Evolutionary conservation across 2,329 filamentous ascomycete genomes (phyloP).

Genomic region (Bertia moriformis): DNA sequence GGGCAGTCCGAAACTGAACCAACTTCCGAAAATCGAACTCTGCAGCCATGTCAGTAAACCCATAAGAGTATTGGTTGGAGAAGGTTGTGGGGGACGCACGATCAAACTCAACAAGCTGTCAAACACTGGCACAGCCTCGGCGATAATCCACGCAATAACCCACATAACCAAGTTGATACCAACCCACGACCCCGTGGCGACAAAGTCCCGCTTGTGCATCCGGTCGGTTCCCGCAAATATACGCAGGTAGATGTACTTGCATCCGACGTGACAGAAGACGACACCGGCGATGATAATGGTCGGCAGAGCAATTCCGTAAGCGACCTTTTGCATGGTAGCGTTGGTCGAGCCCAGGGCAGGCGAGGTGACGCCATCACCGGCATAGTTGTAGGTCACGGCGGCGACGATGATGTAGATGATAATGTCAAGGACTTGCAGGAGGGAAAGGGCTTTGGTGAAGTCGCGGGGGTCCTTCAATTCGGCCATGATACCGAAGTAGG

Average conservation of each 20-base stretch:
- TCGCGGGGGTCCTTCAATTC: constrained; percentile 38
- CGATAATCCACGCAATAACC: constrained; percentile 39
- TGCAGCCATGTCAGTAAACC: constrained; percentile 6
- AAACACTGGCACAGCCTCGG: constrained; percentile 41
- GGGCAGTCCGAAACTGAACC: constrained; percentile 24
- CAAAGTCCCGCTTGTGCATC: constrained; percentile 20
- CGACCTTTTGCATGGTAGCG: constrained; percentile 32
- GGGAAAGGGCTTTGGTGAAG: constrained; percentile 25
- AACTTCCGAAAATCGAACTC: constrained; percentile 33
- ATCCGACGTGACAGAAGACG: constrained; percentile 25
- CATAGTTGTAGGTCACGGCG: constrained; percentile 41
- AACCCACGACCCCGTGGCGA: constrained; percentile 32
- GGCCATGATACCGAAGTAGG: constrained; percentile 42
- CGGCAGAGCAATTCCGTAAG: constrained; percentile 40
- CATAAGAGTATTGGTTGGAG: not conserved
- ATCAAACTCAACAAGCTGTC: constrained; percentile 37
- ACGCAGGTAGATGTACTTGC: constrained; percentile 38
- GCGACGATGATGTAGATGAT: constrained; percentile 38
- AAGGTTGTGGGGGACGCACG: constrained; percentile 12
- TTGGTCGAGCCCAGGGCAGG: constrained; percentile 40
- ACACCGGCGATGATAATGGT: constrained; percentile 18
- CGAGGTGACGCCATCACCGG: constrained; percentile 32
- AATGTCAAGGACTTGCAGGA: constrained; percentile 32
- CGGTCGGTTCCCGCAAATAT: constrained; percentile 32
- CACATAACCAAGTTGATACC: constrained; percentile 28